A percentile compares a stretch with the other conserved stretches of the same genome.
phyloP scores from a whole-genome alignment of 2,329 filamentous ascomycete species.

The Ophiocordyceps camponoti-saundersi region DNA sequence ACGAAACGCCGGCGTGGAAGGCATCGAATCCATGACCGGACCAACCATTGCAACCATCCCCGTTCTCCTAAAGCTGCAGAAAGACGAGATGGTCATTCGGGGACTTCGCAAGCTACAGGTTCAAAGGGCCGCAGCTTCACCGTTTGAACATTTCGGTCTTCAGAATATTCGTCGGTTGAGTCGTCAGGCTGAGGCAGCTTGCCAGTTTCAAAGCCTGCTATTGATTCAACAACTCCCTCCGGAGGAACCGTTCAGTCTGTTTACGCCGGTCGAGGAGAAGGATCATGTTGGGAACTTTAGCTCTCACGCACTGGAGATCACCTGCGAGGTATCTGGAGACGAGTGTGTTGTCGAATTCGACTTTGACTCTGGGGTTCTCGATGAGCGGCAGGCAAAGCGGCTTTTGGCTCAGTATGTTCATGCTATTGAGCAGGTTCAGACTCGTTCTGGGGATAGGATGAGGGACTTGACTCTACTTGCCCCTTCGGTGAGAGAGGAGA shows the following conservation, averaged over 20 bases:
- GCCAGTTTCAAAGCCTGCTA: constrained; percentile 24
- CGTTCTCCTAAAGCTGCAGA: not conserved
- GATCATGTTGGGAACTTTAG: constrained; percentile 1
- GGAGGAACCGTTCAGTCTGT: not conserved
- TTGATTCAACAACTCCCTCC: constrained; percentile 1
- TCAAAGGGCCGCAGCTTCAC: not conserved
- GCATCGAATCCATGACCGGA: constrained; percentile 1
- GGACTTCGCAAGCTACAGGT: not conserved
- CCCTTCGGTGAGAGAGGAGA: not conserved
- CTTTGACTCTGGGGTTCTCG: constrained; percentile 1
- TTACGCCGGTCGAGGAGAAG: not conserved
- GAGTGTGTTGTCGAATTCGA: not conserved
- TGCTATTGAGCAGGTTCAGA: not conserved
- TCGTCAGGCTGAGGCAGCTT: constrained; percentile 31
- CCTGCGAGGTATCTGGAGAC: not conserved
- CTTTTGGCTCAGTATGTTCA: constrained; percentile 1
- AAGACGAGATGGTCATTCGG: not conserved
- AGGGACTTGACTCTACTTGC: not conserved
- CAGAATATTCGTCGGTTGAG: constrained; percentile 37
- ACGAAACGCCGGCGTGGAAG: not conserved
- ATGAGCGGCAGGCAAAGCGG: not conserved
- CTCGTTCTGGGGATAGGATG: not conserved
- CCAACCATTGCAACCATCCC: constrained; percentile 2
- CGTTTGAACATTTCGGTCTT: constrained; percentile 36
- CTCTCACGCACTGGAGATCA: constrained; percentile 1